Evolutionary conservation across 2,329 filamentous ascomycete genomes (phyloP), one percentile per base, ranked within the genome.

Genomic region (Periconia sp.): DNA sequence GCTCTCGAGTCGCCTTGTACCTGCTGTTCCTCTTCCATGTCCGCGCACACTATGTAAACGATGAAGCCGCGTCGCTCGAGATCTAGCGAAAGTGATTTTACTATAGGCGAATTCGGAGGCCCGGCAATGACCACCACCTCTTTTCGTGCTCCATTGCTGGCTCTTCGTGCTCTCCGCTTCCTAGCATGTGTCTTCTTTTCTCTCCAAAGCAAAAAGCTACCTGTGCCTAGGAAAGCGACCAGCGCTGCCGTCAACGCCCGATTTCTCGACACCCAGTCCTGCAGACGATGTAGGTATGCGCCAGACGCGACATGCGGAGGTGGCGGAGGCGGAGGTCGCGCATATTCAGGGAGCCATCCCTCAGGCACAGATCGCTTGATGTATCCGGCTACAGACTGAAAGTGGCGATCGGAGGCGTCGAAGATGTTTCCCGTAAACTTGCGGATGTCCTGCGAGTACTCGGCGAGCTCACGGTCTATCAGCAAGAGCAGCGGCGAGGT

Each of bases 31-130:
- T 97, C 92, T 59, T 96, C 89, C 46, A 85, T 74, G n/a, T 84
- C 89, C 52, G 84, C 87, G 60, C 91, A 92, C 1, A 95, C 88
- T 47, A 99, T 79, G 68, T 91, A 99, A 42, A 97, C 89, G 48
- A 97, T 88, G 68, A 95, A 97, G 4, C 94, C 94, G 52, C 91
- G 84, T 46, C 91, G 80, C 73, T 97, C 94, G 55, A 99, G 77
- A 64, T 99, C 94, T 34, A 92, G 73, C 2, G 90, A 85, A 40
- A 97, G 77, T 9, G 89, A 90, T 61, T 86, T 87, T 5, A 90
- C 92, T 62, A 96, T 78, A 12, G 92, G 88, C 59, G 95, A 85
- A 36, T 86, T 83, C 2, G 90, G 88, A 15, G 89, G 91, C n/a
- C 92, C 92, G 16, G 91, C 91, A 50, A 97, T 81, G 19, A 97